Evolutionary conservation across 441 rosid species (phyloP).

Genomic region (Raphanus hybrid): DNA sequence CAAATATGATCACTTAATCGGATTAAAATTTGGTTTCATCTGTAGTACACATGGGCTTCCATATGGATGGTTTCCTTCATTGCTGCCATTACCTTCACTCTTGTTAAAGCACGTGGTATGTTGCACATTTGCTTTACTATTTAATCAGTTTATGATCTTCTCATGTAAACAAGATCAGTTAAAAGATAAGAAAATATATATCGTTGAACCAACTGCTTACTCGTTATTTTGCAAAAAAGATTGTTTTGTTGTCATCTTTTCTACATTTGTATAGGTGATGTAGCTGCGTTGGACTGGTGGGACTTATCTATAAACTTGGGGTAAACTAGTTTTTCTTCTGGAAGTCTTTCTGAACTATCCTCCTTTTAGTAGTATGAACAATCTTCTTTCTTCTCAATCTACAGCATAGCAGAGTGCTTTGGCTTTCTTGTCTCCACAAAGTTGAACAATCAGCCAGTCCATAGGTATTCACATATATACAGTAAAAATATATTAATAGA

Average conservation of each 20-base stretch:
- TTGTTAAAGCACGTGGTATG: slow-evolving; percentile 70
- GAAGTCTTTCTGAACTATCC: slow-evolving; percentile 9
- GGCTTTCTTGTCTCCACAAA: slow-evolving; percentile 63
- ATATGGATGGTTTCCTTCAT: slow-evolving; percentile 75
- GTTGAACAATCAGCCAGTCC: slow-evolving; percentile 71
- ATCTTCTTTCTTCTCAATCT: slow-evolving; percentile 28
- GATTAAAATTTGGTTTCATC: neutral
- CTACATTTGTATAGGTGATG: slow-evolving; percentile 54
- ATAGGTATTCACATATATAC: slow-evolving; percentile 50
- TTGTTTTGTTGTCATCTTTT: neutral
- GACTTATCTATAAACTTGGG: slow-evolving; percentile 58
- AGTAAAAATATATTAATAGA: no score
- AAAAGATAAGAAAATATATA: no score
- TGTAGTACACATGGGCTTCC: slow-evolving; percentile 70
- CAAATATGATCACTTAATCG: neutral
- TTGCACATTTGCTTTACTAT: neutral
- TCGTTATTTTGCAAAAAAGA: no score
- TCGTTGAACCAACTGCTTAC: no score
- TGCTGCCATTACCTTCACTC: slow-evolving; percentile 70
- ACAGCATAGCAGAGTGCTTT: slow-evolving; percentile 73
- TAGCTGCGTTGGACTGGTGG: slow-evolving; percentile 43
- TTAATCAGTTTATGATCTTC: no score
- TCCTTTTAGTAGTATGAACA: neutral
- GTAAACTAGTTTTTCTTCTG: slow-evolving; percentile 41
- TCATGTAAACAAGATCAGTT: no score